Evolutionary conservation across 352 stramenopile genomes (phyloP).

Genomic region (Globisporangium yorkense): DNA sequence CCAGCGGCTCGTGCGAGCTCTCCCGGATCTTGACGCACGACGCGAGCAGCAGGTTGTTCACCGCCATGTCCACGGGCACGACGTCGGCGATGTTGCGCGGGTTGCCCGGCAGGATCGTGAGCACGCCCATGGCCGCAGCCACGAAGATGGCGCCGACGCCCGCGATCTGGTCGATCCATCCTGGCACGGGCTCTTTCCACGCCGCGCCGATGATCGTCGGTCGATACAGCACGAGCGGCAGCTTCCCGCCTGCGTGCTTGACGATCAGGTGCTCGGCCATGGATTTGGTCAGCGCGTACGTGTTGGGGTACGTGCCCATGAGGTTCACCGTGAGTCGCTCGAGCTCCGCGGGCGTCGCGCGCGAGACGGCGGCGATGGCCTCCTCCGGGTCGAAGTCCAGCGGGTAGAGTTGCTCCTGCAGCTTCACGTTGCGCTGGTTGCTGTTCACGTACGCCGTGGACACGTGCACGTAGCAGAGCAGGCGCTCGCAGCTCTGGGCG

Average conservation of each 20-base stretch:
- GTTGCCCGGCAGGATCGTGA: conserved; percentile 79
- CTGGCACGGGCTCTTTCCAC: conserved; percentile 84
- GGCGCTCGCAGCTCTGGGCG: conserved; percentile 37
- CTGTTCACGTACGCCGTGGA: conserved; percentile 85
- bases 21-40: conserved; percentile 28
- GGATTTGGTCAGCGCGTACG: conserved; percentile 86
- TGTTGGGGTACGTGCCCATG: conserved; percentile 87
- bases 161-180: conserved; percentile 79
- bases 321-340: conserved; percentile 68
- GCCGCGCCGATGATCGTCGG: conserved; percentile 82
- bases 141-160: conserved; percentile 78
- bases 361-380: conserved; percentile 47
- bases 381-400: conserved; percentile 81
- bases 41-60: conserved; percentile 70
- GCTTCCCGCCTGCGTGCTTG: conserved; percentile 24
- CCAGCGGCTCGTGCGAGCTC: conserved; percentile 25
- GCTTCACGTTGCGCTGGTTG: conserved; percentile 53
- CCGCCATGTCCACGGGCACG: conserved; percentile 72
- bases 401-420: conserved; percentile 73
- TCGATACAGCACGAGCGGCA: conserved; percentile 74
- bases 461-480: conserved; percentile 71
- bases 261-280: conserved; percentile 80
- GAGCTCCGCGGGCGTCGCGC: conserved; percentile 43
- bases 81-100: conserved; percentile 78
- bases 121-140: conserved; percentile 61